Base-by-base conservation (phyloP, 2,329 filamentous ascomycete species). In the Corynespora cassiicola region DNA sequence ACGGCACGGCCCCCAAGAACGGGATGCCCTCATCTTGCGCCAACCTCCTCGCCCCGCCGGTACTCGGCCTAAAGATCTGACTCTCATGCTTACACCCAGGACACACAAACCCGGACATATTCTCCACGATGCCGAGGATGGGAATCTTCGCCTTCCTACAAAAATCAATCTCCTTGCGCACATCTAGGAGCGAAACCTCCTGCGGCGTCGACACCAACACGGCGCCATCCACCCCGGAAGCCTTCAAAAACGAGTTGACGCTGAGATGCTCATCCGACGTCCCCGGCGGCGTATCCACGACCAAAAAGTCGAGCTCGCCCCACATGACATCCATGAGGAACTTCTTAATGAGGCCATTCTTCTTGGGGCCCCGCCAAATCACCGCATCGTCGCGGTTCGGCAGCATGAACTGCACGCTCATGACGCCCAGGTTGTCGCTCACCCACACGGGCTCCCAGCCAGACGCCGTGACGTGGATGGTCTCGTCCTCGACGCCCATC, bases 321-420 rank as follows among this genome's bases (percentile, higher is more conserved):
- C 95, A 99, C 64, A 95, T 90, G 6, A 99, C 94, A 61, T 99
- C 95, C 75, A 95, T 96, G 34, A 99, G 73, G 57, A 99, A 99
- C 68, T 95, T 88, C 75, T 99, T 99, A 65, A 99, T 97, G 40
- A 99, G 73, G 0, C 94, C 94, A 61, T 97, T 99, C 80, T 99
- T 99, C 80, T 99, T 99, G 3, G 94, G 87, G 0, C 94, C 94
- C 33, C 94, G 82, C 94, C 94, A 99, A 53, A 99, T 99, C 25
- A 99, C 86, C 3, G 94, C 94, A 63, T 96, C 91, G 68, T 99
- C 92, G 30, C 88, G 80, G 59, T 89, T 90, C 0, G 94, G 94
- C 29, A 99, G 77, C 90, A 99, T 95, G 66, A 99, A 99, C 69
- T 99, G 94, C 50, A 99, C 90, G 60, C 87, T 94, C 92, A 99